Base-by-base conservation (phyloP, 768 basidiomycete species). In the Lentinus tigrinus region DNA sequence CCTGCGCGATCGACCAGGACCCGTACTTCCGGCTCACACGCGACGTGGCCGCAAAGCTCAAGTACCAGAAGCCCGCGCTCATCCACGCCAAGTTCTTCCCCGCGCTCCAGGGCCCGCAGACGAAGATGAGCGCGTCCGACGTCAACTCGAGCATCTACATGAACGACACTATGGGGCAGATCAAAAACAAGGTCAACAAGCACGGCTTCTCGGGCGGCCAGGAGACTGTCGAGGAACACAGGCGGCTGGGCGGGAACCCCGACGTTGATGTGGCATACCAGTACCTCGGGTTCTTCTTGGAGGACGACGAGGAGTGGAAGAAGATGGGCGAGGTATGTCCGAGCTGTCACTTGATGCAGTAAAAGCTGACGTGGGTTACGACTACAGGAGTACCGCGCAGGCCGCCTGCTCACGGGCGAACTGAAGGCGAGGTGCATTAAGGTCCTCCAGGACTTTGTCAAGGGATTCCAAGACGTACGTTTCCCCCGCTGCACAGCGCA, bases 81-180 rank as follows among this genome's bases (percentile, higher is more conserved):
- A 77, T 99, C 48, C 95, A 98, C 73, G 84, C 95, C 47, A 96
- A 96, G 69, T 99, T 99, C 81, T 96, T 99, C 78, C 97, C 97
- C 11, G 95, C 97, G 4, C 81, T 99, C 10, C 96, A 98, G 74
- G 97, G 97, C 42, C 91, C 97, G 2, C 94, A 97, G 73, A 96
- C 94, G 36, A 99, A 99, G 77, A 99, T 99, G 97, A 97, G 95
- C 72, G 97, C 97, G 4, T 95, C 92, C 49, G 89, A 96, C 72
- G 78, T 85, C 21, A 96, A 95, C 74, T 91, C 89, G 63, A 91
- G 91, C 63, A 95, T 99, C 64, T 98, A 83, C 78, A 98, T 99
- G 96, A 93, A 81, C 31, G 97, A 99, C 71, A 92, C 90, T 58
- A 79, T 86, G 3, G 85, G 85, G 56, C 92, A 95, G 74, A 98